These are phyloP conservation scores for Claviceps humidiphila DNA, from an alignment of 2,329 filamentous ascomycete genomes.

Conservation along the genomic window DNA sequence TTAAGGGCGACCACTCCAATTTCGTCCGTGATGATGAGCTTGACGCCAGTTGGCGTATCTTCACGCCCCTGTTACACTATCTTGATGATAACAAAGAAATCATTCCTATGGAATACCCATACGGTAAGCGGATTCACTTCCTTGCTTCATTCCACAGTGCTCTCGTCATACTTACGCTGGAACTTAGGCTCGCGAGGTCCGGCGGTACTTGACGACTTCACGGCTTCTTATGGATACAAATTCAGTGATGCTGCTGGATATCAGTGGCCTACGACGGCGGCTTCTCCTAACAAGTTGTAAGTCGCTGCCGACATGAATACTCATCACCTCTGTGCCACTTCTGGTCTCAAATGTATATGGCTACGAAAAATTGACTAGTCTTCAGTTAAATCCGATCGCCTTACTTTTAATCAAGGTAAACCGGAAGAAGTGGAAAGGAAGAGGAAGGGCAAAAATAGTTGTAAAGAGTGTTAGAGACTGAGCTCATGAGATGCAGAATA, in stretches of 20 bases:
- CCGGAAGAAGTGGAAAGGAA: no score
- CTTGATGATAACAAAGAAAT: slow-evolving; percentile 99
- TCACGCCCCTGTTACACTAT: slow-evolving; percentile 94
- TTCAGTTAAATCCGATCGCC: background rate
- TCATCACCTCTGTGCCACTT: slow-evolving; percentile 7
- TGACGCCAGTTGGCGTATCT: slow-evolving; percentile 96
- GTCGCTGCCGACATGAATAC: slow-evolving; percentile 16
- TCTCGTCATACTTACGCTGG: background rate
- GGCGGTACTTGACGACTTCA: slow-evolving; percentile 94
- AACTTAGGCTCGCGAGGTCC: slow-evolving; percentile 87
- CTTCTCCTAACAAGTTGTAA: slow-evolving; percentile 68
- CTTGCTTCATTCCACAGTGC: background rate
- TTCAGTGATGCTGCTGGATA: slow-evolving; percentile 95
- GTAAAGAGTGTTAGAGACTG: background rate
- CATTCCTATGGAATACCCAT: slow-evolving; percentile 98
- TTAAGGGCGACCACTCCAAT: slow-evolving; percentile 99
- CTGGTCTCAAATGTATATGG: background rate
- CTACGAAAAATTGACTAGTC: background rate
- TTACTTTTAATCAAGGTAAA: background rate
- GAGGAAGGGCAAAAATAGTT: background rate
- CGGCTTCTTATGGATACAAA: slow-evolving; percentile 94
- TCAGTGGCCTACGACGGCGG: slow-evolving; percentile 78
- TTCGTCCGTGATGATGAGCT: slow-evolving; percentile 96
- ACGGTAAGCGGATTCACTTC: slow-evolving; percentile 50
- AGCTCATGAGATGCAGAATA: background rate